Conservation (phyloP, 106 monocot species). For the Dendrobium officinale region DNA sequence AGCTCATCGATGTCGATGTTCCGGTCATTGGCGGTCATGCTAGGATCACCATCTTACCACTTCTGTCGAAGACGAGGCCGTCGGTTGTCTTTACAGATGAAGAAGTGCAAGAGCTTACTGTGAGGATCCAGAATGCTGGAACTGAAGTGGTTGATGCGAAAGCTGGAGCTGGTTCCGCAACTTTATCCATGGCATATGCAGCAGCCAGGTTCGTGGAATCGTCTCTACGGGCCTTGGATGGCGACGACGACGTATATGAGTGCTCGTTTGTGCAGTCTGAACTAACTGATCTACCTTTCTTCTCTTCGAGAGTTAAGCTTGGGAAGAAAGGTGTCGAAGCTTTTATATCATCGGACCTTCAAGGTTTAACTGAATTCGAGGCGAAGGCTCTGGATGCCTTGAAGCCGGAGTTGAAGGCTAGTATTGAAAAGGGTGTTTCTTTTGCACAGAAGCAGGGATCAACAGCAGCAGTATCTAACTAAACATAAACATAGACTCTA, state of each 20-base stretch:
- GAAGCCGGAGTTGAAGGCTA: constrained; percentile 20
- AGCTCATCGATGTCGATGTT: constrained; percentile 24
- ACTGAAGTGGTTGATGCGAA: constrained; percentile 26
- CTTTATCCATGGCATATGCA: constrained; percentile 28
- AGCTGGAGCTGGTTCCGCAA: constrained; percentile 19
- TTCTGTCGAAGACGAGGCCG: constrained; percentile 23
- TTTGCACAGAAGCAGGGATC: constrained; percentile 19
- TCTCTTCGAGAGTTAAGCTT: constrained; percentile 21
- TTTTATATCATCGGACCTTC: constrained; percentile 10
- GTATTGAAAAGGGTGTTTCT: constrained; percentile 23
- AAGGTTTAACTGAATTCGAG: constrained; percentile 15
- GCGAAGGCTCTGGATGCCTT: constrained; percentile 18
- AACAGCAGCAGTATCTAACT: constrained; percentile 4
- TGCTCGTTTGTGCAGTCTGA: constrained; percentile 17
- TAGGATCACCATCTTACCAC: constrained; percentile 19
- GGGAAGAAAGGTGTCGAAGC: constrained; percentile 19
- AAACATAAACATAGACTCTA: neutral
- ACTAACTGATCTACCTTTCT: constrained; percentile 20
- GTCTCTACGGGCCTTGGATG: constrained; percentile 20
- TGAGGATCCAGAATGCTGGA: constrained; percentile 25
- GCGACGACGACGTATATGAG: constrained; percentile 19
- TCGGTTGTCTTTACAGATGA: constrained; percentile 14
- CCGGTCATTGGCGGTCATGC: constrained; percentile 23
- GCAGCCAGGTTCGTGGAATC: constrained; percentile 28
- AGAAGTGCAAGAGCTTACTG: constrained; percentile 17